A percentile compares a stretch with the other conserved stretches of the same genome.
Conservation (phyloP, 805 yeast genomes). For the Myxozyma vanderwaltii region DNA sequence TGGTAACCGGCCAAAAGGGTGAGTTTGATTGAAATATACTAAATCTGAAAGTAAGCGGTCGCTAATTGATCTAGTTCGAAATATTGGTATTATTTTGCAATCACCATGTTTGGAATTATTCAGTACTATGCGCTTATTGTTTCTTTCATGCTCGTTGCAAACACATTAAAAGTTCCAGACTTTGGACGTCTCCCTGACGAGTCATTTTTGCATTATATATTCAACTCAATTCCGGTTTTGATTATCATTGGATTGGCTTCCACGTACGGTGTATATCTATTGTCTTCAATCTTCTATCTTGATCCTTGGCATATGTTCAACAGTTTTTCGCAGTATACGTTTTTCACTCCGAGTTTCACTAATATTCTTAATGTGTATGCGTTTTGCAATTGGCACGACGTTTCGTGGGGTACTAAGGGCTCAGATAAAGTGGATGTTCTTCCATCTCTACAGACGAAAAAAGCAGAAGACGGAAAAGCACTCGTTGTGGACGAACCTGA, state of each 20-base stretch:
- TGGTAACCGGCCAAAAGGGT: constrained; percentile 65
- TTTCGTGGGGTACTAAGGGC: constrained; percentile 78
- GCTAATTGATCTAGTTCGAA: constrained; percentile 44
- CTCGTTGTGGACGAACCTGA: constrained; percentile 56
- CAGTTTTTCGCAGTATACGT: constrained; percentile 48
- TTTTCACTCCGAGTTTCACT: constrained; percentile 56
- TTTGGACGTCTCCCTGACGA: constrained; percentile 36
- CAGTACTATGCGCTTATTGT: constrained; percentile 62
- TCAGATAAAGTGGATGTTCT: constrained; percentile 56
- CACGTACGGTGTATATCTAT: constrained; percentile 62
- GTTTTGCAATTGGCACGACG: constrained; percentile 70
- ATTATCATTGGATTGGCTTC: constrained; percentile 62
- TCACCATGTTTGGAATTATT: constrained; percentile 59
- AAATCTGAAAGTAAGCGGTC: neutral
- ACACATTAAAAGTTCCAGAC: constrained; percentile 49
- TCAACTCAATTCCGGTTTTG: constrained; percentile 48
- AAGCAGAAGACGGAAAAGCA: constrained; percentile 54
- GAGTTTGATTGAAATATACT: neutral
- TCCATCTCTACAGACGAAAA: constrained; percentile 53
- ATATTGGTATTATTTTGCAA: constrained; percentile 55
- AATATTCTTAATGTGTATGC: constrained; percentile 66
- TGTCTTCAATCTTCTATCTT: constrained; percentile 59
- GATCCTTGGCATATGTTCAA: constrained; percentile 62
- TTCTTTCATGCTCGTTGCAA: constrained; percentile 59
- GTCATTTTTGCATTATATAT: constrained; percentile 40